Evolutionary conservation across 1,139 yeast genomes (phyloP).

Genomic region (Blastobotrys proliferans): DNA sequence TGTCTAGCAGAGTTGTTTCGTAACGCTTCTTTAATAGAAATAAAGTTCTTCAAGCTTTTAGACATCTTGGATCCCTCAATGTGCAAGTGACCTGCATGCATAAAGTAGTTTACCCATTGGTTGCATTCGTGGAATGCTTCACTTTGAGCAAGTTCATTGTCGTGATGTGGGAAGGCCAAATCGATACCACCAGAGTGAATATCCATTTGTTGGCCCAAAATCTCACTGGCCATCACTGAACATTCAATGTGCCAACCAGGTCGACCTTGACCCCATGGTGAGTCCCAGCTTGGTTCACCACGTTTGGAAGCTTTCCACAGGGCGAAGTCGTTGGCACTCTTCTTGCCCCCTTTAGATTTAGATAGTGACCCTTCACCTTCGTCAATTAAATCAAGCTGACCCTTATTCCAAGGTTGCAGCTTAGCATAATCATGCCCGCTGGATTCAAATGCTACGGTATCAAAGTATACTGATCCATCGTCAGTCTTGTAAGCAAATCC

Average conservation of each 20-base stretch:
- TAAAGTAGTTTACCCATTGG: conserved; percentile 95
- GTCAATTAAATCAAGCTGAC: conserved; percentile 74
- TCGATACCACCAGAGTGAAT: conserved; percentile 98
- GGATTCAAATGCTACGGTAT: conserved; percentile 75
- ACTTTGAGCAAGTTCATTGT: conserved; percentile 93
- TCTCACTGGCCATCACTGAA: conserved; percentile 96
- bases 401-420: conserved; percentile 97
- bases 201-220: conserved; percentile 79
- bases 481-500: conserved; percentile 80
- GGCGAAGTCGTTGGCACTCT: conserved; percentile 83
- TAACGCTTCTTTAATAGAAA: conserved; percentile 89
- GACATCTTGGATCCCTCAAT: conserved; percentile 99
- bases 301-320: conserved; percentile 95
- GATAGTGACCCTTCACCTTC: conserved; percentile 95
- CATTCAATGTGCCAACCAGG: conserved; percentile 99
- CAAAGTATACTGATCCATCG: conserved; percentile 89
- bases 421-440: conserved; percentile 79
- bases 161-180: conserved; percentile 99
- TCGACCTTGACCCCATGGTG: conserved; percentile 96
- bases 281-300: conserved; percentile 95
- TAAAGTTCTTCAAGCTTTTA: conserved; percentile 88
- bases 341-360: conserved; percentile 52
- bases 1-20: conserved; percentile 69
- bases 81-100: conserved; percentile 96
- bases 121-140: conserved; percentile 86